Evolutionary conservation across 2,329 filamentous ascomycete species (phyloP).

Genomic region (Sclerotinia borealis): DNA sequence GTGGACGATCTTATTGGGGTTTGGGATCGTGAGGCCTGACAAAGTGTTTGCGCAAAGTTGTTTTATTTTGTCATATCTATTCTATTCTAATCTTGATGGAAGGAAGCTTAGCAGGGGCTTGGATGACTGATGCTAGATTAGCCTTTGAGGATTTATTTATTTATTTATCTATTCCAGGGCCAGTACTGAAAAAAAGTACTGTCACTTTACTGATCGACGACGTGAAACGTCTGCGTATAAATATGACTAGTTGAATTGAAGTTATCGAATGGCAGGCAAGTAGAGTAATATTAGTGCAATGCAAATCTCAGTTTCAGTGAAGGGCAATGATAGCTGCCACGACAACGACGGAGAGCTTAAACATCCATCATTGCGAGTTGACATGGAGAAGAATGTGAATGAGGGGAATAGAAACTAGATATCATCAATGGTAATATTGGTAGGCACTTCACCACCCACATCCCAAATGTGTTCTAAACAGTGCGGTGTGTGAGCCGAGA

Average conservation of each 20-base stretch:
- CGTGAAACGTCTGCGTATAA: conserved; percentile 8
- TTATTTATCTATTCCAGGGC: conserved; percentile 3
- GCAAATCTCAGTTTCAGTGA: conserved; percentile 7
- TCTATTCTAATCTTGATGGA: too few species aligned
- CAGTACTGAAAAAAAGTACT: conserved; percentile 8
- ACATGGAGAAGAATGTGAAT: not conserved
- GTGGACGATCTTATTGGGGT: conserved; percentile 1
- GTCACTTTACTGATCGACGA: conserved; percentile 5
- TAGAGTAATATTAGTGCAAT: conserved; percentile 2
- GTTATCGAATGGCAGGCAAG: conserved; percentile 3
- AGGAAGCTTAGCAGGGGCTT: conserved; percentile 5
- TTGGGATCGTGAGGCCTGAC: not conserved
- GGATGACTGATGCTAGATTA: not conserved
- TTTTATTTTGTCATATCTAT: conserved; percentile 4
- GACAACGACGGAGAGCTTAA: not conserved
- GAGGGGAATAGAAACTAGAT: not conserved
- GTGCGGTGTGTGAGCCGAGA: not conserved
- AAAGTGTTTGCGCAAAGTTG: not conserved
- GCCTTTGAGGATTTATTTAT: conserved; percentile 6
- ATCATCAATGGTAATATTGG: not conserved
- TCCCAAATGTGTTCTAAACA: not conserved
- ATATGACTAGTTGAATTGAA: conserved; percentile 4
- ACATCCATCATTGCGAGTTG: not conserved
- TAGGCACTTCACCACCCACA: too few species aligned
- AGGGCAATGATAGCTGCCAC: not conserved